Conservation (phyloP, 2,329 filamentous ascomycete genomes). For the Beauveria asiatica region DNA sequence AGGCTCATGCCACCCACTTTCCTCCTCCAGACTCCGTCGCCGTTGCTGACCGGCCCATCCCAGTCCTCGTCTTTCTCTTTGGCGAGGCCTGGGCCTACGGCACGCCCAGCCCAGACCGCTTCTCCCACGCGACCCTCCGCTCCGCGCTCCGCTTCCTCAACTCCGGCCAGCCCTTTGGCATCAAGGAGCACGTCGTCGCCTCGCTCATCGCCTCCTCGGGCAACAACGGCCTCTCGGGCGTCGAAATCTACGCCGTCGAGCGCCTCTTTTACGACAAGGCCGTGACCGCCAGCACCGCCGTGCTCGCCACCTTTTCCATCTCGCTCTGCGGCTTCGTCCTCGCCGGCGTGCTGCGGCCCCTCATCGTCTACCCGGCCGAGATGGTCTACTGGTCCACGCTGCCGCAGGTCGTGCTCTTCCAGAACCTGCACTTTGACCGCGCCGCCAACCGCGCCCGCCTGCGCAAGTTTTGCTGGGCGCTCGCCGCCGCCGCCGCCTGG, state of each 20-base stretch:
- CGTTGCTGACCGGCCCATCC: not conserved
- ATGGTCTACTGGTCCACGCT: constrained; percentile 26
- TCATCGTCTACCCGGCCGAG: constrained; percentile 25
- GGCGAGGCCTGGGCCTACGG: constrained; percentile 12
- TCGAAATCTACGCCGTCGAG: constrained; percentile 18
- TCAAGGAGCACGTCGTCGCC: constrained; percentile 17
- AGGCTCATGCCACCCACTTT: not conserved
- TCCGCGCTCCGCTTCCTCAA: constrained; percentile 12
- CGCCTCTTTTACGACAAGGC: constrained; percentile 15
- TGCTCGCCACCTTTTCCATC: constrained; percentile 21
- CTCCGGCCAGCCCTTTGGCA: constrained; percentile 14
- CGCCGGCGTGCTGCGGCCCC: constrained; percentile 20
- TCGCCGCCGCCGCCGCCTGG: constrained; percentile 31
- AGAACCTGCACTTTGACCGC: constrained; percentile 25
- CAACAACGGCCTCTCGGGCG: constrained; percentile 15
- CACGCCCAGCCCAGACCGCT: constrained; percentile 11
- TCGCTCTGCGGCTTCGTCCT: constrained; percentile 23
- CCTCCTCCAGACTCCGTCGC: too few species aligned
- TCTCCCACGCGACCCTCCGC: constrained; percentile 9
- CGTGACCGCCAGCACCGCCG: constrained; percentile 19
- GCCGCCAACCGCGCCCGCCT: constrained; percentile 20
- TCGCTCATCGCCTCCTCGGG: constrained; percentile 16
- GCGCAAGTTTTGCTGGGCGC: constrained; percentile 21
- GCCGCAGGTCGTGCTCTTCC: constrained; percentile 24
- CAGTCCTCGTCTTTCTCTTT: constrained; percentile 13